Conservation (phyloP, 192 early-diverging fungal genomes). For the Phycomyces blakesleeanus region DNA sequence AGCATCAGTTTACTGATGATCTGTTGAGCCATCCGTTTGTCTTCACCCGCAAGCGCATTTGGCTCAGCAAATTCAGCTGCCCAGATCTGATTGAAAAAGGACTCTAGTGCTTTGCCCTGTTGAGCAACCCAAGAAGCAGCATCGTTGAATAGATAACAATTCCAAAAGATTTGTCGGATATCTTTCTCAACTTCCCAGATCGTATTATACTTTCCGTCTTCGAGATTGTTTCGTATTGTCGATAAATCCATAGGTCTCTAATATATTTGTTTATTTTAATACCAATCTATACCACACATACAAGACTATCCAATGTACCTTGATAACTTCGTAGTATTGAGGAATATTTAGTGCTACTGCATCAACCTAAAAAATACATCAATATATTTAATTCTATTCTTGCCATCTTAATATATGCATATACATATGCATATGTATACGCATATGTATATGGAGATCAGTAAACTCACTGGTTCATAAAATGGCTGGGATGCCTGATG, state of each 20-base stretch:
- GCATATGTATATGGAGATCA: too few species aligned
- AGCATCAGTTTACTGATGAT: conserved; percentile 47
- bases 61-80: conserved; percentile 22
- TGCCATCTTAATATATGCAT: not conserved
- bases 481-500: conserved; percentile 56
- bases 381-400: not conserved
- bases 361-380: conserved; percentile 42
- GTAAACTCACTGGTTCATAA: conserved; percentile 72
- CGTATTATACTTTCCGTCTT: conserved; percentile 54
- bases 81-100: conserved; percentile 29
- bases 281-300: too few species aligned
- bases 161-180: conserved; percentile 60
- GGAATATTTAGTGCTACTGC: conserved; percentile 64
- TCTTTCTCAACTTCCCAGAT: conserved; percentile 53
- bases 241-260: conserved; percentile 82
- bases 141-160: conserved; percentile 73
- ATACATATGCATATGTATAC: too few species aligned
- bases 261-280: not conserved
- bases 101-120: conserved; percentile 56
- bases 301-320: conserved; percentile 19
- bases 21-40: conserved; percentile 22
- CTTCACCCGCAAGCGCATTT: conserved; percentile 20
- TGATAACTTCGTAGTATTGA: conserved; percentile 61
- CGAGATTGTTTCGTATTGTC: conserved; percentile 65
- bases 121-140: conserved; percentile 55